Base-by-base conservation (phyloP, 2,329 filamentous ascomycete species). In the Anthostomella pinea region DNA sequence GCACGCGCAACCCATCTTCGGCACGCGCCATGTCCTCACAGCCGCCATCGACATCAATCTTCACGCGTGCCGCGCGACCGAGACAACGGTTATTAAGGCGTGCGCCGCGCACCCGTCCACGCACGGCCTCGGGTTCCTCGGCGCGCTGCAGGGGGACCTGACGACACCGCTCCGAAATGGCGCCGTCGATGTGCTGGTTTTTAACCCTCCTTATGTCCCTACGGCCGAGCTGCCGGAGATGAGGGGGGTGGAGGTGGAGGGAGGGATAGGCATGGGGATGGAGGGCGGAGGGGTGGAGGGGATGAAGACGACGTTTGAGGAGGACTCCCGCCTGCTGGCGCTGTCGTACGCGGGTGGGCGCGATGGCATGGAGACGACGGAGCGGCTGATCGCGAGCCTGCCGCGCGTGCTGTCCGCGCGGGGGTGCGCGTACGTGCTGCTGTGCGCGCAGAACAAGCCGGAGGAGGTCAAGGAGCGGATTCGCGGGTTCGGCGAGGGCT, bases 201-300 rank as follows among this genome's bases (percentile, higher is more conserved):
- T 97, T 73, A 98, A 98, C 59, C 93, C 93, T 35, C 93, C 93
- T 1, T 98, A 98, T 59, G 93, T 98, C 10, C 93, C 93, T 2
- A 94, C 90, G 3, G 75, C 83, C 17, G 77, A 81, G 25, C 66
- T 94, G 41, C 90, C 91, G 16, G 63, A 75, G 22, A 64, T 73
- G 57, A 14, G 54, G 45, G 32, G 40, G 19, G 36, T 51, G 41
- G 33, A 60, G 57, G 25, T 23, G 33, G 52, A 53, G 3, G 48
- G 48, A 17, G 37, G 3, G 23, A 6, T n/a, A n/a, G 23, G 9
- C 6, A 17, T 11, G 4, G 30, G n/a, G 23, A 17, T 3, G 23
- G 14, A 10, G 8, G 21, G 25, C 25, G 8, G 25, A 7, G 9
- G 6, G 25, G 9, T 8, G 25, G 9, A 27, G 25, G 49, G 67